phyloP scores from a whole-genome alignment of 768 basidiomycete genomes.

The Wakefieldia striispora region DNA sequence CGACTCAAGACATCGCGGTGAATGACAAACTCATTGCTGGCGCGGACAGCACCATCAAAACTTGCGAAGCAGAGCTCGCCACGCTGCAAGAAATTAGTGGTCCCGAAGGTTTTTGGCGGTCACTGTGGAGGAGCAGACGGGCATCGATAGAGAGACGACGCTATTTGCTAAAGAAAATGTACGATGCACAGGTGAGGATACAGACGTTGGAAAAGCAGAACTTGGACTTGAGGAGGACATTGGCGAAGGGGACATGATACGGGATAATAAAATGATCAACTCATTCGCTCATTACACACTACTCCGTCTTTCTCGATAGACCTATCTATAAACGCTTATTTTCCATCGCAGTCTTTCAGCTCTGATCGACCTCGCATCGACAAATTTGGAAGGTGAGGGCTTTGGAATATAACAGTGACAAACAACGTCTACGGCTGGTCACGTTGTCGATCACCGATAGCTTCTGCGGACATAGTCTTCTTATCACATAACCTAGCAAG shows the following conservation, averaged over 20 bases:
- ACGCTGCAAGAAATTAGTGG: conserved; percentile 63
- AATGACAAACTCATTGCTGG: conserved; percentile 65
- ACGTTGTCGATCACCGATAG: neutral
- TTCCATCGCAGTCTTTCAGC: too few species aligned
- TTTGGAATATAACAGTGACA: conserved; percentile 23
- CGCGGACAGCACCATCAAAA: conserved; percentile 61
- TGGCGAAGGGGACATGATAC: conserved; percentile 40
- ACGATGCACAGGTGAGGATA: conserved; percentile 62
- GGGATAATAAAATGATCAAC: neutral
- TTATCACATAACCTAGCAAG: neutral
- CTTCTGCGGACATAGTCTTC: too few species aligned
- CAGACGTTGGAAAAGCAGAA: conserved; percentile 73
- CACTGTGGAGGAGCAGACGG: conserved; percentile 42
- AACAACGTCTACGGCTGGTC: conserved; percentile 11
- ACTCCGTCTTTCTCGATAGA: neutral
- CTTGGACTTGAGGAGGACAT: conserved; percentile 55
- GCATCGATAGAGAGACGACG: conserved; percentile 59
- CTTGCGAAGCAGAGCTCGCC: conserved; percentile 75
- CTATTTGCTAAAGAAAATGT: conserved; percentile 76
- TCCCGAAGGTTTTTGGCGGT: conserved; percentile 41
- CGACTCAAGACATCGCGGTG: conserved; percentile 76
- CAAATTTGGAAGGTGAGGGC: conserved; percentile 13
- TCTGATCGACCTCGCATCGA: too few species aligned
- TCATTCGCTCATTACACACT: neutral
- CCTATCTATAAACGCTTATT: too few species aligned